These are phyloP conservation scores for Alternaria dauci DNA, from an alignment of 2,329 filamentous ascomycete genomes.

Conservation along the genomic window DNA sequence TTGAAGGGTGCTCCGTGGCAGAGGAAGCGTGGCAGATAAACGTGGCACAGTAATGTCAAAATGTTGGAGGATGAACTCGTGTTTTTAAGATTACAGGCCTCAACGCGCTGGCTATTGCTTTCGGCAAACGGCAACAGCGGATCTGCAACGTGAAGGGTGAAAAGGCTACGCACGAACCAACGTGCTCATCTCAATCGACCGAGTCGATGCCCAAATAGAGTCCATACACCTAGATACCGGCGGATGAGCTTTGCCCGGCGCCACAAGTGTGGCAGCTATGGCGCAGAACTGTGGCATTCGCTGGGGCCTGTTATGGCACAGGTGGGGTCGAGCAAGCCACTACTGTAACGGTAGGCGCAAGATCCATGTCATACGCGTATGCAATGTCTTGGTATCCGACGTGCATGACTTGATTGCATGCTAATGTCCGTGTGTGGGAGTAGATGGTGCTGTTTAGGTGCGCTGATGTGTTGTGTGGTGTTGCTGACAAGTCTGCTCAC, in stretches of 20 bases:
- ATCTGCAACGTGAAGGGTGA: slow-evolving; percentile 6
- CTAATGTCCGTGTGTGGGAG: background rate
- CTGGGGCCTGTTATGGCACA: slow-evolving; percentile 7
- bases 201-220: slow-evolving; percentile 3
- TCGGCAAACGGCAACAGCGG: slow-evolving; percentile 15
- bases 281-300: slow-evolving; percentile 12
- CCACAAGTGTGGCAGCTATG: slow-evolving; percentile 25
- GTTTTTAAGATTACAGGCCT: slow-evolving; percentile 7
- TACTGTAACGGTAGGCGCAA: slow-evolving; percentile 19
- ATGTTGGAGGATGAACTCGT: background rate
- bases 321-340: slow-evolving; percentile 19
- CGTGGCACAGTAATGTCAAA: slow-evolving; percentile 15
- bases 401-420: slow-evolving; percentile 23
- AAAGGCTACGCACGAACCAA: slow-evolving; percentile 4
- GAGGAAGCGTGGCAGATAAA: slow-evolving; percentile 13
- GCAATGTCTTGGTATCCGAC: slow-evolving; percentile 29
- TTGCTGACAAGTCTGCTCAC: background rate
- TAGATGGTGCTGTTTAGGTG: background rate
- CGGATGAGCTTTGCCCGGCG: slow-evolving; percentile 15
- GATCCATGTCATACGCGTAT: slow-evolving; percentile 26
- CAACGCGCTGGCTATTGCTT: background rate
- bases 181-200: slow-evolving; percentile 4
- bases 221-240: background rate
- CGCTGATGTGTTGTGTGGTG: background rate
- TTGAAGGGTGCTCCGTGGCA: slow-evolving; percentile 13